Base-by-base conservation (phyloP, 257 asterid species). In the Leptodermis oblonga region DNA sequence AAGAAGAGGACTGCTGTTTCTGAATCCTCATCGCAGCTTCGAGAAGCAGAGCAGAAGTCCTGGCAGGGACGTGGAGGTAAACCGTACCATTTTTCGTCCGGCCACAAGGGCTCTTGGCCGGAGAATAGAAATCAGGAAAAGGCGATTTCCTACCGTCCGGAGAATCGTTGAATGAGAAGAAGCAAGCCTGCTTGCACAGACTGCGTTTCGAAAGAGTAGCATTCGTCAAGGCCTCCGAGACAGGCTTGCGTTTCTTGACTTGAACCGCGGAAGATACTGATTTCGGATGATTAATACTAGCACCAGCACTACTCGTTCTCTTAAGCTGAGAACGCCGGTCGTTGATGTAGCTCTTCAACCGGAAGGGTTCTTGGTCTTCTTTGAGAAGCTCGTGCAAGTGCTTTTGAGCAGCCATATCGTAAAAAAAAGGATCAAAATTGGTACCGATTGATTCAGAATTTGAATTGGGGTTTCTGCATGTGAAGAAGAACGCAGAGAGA, bases 11-110 rank as follows among this genome's bases (percentile, higher is more conserved):
- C 43, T 80, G 83, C 65, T 81, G 96, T 36, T 77, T 86, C 30
- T 89, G 96, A 78, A 92, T 83, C 87, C 88, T 83, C 85, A 83
- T 78, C 23, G 98, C 97, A 18, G 98, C 96, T 70, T 92, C 97
- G 8, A 84, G 82, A 17, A 91, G 90, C 37, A 85, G 69, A 34
- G 92, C 76, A 69, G 96, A 87, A 39, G 97, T 88, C 13, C 72
- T 65, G 14, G 93, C 74, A 4, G 97, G 96, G 3, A 92, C 63
- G 77, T 86, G 90, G 67, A 87, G 84, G 70, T 82, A 82, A 41
- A 82, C 86, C 23, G 81, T 73, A 42, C 83, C 84, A 65, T 56
- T 79, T 20, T 83, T 76, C 3, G 82, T 76, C 76, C 76, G 69
- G 13, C 62, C 78, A 55, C 79, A 73, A 1, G 92, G 89, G 68